Percentiles rank a stretch among this genome's conserved stretches.
These are phyloP conservation scores for Amniculicola lignicola DNA, from an alignment of 495 filamentous ascomycete species.

Conservation along the genomic window DNA sequence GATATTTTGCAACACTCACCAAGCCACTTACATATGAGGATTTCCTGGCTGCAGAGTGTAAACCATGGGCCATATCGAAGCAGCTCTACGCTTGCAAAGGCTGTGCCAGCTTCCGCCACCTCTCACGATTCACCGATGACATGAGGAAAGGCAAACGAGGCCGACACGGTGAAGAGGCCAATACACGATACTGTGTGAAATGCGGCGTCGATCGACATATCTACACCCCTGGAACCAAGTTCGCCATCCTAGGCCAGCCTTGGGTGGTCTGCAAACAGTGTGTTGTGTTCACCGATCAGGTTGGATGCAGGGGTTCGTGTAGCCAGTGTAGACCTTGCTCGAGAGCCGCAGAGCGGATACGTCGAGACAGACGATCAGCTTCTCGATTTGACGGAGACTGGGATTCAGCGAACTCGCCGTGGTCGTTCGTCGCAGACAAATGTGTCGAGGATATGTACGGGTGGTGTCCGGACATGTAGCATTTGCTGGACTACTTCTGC, in stretches of 20 bases:
- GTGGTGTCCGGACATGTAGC: constrained; percentile 7
- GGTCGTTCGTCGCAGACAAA: constrained; percentile 7
- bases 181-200: constrained; percentile 21
- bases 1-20: constrained; percentile 15
- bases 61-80: constrained; percentile 13
- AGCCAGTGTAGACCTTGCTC: neutral
- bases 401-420: constrained; percentile 6
- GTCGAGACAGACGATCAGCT: too few relatives aligned
- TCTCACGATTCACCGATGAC: constrained; percentile 14
- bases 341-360: too few relatives aligned
- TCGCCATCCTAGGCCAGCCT: constrained; percentile 13
- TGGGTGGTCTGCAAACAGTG: constrained; percentile 9
- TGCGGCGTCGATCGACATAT: constrained; percentile 20
- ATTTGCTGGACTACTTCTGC: neutral
- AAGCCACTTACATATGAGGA: constrained; percentile 12
- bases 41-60: constrained; percentile 17
- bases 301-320: neutral
- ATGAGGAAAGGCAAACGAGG: constrained; percentile 27
- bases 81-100: constrained; percentile 18
- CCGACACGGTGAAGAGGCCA: constrained; percentile 17
- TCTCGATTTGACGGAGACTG: too few relatives aligned
- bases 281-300: constrained; percentile 8
- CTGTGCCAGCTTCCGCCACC: constrained; percentile 16
- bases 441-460: constrained; percentile 14
- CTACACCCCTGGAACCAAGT: constrained; percentile 9